Evolutionary conservation across 495 filamentous ascomycete species (phyloP), one percentile per base, ranked within the genome.

Genomic region (Apiosordaria backusii): DNA sequence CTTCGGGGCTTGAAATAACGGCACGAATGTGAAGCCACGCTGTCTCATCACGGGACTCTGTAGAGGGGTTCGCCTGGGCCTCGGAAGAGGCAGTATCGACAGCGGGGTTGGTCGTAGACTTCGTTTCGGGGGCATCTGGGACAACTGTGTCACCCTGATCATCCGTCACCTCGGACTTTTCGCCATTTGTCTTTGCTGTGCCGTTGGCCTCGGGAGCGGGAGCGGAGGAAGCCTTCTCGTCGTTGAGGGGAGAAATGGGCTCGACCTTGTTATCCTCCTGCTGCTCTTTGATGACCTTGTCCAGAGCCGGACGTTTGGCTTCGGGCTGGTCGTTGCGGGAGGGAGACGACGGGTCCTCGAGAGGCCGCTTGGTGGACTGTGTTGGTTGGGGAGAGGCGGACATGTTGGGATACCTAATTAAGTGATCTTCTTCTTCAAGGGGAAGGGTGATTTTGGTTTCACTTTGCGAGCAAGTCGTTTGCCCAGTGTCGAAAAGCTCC

Each of bases 1-100:
- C 95, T 78, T 99, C 95, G 54, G 90, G 92, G 77, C 93, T 98
- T 40, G 94, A 94, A 69, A 99, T 98, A 70, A 97, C 89, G 19
- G 96, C 90, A 68, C 95, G 90, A 70, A 99, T 89, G 77, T 99
- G 96, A 67, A 99, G 92, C 96, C 96, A 98, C 50, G 85, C 87
- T 57, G 90, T 95, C 79, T 99, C 96, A 72, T 99, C 96, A 72
- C 94, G 76, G 50, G 69, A 66, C 22, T 72, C 75, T 40, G 74
- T 68, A 4, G 76, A 62, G 4, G 77, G 66, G 22, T 54, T 65
- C 5, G 71, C 68, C 61, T 80, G 72, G 24, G 62, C 29, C 21
- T 87, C 84, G 13, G 73, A 67, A 35, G 77, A 70, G 60, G 70
- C 74, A 50, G 67, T 80, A 70, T 83, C 65, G 6, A 45, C 35